A percentile compares a stretch with the other conserved stretches of the same genome.
Conservation (phyloP, 306 rosid species). For the Pyrus pyrifolia region DNA sequence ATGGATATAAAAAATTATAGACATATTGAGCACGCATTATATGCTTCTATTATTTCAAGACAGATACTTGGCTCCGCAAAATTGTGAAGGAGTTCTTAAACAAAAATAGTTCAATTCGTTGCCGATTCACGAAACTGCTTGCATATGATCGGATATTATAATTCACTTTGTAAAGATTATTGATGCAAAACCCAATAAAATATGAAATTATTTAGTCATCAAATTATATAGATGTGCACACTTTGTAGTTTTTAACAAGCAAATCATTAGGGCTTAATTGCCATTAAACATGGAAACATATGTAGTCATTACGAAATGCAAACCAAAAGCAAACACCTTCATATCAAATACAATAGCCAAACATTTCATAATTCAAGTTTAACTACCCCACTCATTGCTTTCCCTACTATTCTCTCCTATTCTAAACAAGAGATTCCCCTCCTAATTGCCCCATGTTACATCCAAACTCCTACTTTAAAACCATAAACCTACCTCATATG, state of each 20-base stretch:
- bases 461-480: slow-evolving; percentile 5
- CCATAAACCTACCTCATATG: background rate
- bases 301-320: slow-evolving; percentile 24
- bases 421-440: slow-evolving; percentile 18
- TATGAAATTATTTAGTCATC: too few species aligned
- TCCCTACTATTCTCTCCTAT: background rate
- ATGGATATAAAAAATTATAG: background rate
- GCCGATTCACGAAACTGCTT: too few species aligned
- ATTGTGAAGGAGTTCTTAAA: too few species aligned
- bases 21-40: too few species aligned
- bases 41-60: too few species aligned
- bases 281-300: slow-evolving; percentile 3
- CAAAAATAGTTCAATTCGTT: too few species aligned
- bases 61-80: too few species aligned
- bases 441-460: slow-evolving; percentile 17
- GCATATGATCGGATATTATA: too few species aligned
- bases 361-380: slow-evolving; percentile 2
- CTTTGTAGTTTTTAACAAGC: background rate
- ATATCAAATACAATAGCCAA: slow-evolving; percentile 3
- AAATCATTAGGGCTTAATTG: background rate
- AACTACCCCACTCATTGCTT: slow-evolving; percentile 24
- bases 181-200: too few species aligned
- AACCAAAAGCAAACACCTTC: slow-evolving; percentile 14
- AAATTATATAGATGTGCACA: too few species aligned
- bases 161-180: too few species aligned